Conservation (phyloP, 2,329 filamentous ascomycete species). For the Sporothrix pallida region DNA sequence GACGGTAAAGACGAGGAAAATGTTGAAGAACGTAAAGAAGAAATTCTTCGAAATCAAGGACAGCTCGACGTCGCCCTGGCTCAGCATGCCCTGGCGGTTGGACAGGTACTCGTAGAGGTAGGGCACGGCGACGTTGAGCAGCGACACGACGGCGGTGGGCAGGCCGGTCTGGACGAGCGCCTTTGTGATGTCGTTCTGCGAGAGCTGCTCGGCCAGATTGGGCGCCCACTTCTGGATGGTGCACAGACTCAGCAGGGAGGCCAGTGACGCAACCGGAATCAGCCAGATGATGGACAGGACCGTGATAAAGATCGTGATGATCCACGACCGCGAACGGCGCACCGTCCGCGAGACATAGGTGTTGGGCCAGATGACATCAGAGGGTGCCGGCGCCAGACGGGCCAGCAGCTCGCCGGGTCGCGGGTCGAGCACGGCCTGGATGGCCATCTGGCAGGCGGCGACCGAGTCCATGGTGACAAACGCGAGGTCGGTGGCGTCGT, state of each 20-base stretch:
- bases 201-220: conserved; percentile 68
- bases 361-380: conserved; percentile 94
- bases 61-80: conserved; percentile 89
- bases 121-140: conserved; percentile 87
- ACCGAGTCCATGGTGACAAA: conserved; percentile 99
- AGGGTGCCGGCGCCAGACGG: conserved; percentile 83
- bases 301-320: conserved; percentile 80
- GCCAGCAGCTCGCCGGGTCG: conserved; percentile 84
- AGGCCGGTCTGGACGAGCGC: conserved; percentile 86
- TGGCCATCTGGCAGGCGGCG: conserved; percentile 90
- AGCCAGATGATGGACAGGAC: conserved; percentile 89
- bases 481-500: conserved; percentile 78
- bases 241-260: conserved; percentile 79
- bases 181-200: conserved; percentile 70
- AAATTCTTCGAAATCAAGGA: conserved; percentile 98
- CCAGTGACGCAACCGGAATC: conserved; percentile 77
- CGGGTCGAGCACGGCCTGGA: conserved; percentile 91
- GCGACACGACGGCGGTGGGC: conserved; percentile 81
- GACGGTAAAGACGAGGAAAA: conserved; percentile 92
- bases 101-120: conserved; percentile 95
- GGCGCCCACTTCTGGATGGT: conserved; percentile 77
- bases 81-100: conserved; percentile 91
- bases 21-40: conserved; percentile 99
- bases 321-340: conserved; percentile 80
- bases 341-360: conserved; percentile 79